A percentile compares a stretch with the other conserved stretches of the same genome.
Conservation (phyloP, 345 rosid species). For the Eucalyptus tenuipes region DNA sequence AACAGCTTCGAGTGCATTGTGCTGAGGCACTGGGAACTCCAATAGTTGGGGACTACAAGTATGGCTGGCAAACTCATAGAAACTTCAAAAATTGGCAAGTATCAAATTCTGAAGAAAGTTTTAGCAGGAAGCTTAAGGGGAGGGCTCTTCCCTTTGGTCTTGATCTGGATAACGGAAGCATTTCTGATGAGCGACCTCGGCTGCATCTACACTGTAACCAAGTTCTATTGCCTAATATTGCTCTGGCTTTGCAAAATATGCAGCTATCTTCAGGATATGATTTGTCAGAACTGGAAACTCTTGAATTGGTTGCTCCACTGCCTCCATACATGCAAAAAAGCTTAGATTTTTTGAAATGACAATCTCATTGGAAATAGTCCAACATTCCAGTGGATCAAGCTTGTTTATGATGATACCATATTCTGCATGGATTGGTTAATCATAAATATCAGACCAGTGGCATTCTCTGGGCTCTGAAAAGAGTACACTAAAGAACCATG, state of each 20-base stretch:
- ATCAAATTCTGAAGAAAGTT: constrained; percentile 1
- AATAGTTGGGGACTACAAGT: constrained; percentile 85
- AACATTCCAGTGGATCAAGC: neutral
- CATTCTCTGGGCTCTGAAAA: neutral
- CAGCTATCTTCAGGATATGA: constrained; percentile 27
- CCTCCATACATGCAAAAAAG: constrained; percentile 83
- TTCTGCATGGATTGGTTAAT: neutral
- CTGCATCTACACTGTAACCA: constrained; percentile 90
- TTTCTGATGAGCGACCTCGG: constrained; percentile 50
- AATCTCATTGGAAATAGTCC: neutral
- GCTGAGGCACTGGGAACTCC: constrained; percentile 92
- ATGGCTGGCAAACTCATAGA: constrained; percentile 83
- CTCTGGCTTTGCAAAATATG: constrained; percentile 30
- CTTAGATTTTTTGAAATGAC: constrained; percentile 41
- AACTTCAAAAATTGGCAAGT: constrained; percentile 16
- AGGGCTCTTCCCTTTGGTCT: constrained; percentile 46
- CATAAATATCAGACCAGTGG: neutral
- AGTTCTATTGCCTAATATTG: constrained; percentile 58
- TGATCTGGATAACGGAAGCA: constrained; percentile 62
- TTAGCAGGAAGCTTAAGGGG: neutral
- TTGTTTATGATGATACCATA: neutral
- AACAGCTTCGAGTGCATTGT: constrained; percentile 91
- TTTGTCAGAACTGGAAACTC: constrained; percentile 30
- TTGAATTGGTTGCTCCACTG: constrained; percentile 63
- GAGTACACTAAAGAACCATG: neutral